Evolutionary conservation across 1,284 basidiomycete genomes (phyloP).

Genomic region (Mixia osmundae): DNA sequence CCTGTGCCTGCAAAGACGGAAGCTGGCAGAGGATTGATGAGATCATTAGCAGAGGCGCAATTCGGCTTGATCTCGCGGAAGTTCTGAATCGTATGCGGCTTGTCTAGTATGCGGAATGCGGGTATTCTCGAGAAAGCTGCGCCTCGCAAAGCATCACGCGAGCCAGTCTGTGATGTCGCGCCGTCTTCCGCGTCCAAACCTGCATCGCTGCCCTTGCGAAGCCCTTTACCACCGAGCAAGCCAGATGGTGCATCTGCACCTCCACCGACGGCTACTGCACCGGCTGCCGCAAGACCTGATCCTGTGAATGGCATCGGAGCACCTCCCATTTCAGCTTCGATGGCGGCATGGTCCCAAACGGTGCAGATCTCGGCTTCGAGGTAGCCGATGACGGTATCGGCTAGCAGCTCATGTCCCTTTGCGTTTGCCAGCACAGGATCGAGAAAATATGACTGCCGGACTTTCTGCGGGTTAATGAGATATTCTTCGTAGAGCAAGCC

Average conservation of each 20-base stretch:
- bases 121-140: constrained; percentile 32
- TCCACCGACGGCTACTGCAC: constrained; percentile 2
- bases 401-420: constrained; percentile 53
- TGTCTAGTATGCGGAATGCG: constrained; percentile 43
- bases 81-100: constrained; percentile 33
- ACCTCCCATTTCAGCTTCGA: constrained; percentile 25
- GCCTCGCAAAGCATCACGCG: constrained; percentile 15
- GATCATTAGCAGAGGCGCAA: constrained; percentile 77
- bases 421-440: constrained; percentile 63
- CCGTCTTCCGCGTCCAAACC: constrained; percentile 21
- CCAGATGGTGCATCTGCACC: constrained; percentile 11
- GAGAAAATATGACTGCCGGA: constrained; percentile 41
- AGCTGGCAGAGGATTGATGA: constrained; percentile 75
- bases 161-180: constrained; percentile 10
- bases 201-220: constrained; percentile 23
- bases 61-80: constrained; percentile 67
- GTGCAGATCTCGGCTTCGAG: constrained; percentile 64
- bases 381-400: constrained; percentile 65
- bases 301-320: constrained; percentile 13
- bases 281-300: constrained; percentile 2
- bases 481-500: constrained; percentile 57
- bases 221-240: constrained; percentile 20
- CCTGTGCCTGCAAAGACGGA: constrained; percentile 73
- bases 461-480: constrained; percentile 43
- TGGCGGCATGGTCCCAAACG: constrained; percentile 49